phyloP scores from a whole-genome alignment of 108 stramenopile genomes.

The Licmophora abbreviata region DNA sequence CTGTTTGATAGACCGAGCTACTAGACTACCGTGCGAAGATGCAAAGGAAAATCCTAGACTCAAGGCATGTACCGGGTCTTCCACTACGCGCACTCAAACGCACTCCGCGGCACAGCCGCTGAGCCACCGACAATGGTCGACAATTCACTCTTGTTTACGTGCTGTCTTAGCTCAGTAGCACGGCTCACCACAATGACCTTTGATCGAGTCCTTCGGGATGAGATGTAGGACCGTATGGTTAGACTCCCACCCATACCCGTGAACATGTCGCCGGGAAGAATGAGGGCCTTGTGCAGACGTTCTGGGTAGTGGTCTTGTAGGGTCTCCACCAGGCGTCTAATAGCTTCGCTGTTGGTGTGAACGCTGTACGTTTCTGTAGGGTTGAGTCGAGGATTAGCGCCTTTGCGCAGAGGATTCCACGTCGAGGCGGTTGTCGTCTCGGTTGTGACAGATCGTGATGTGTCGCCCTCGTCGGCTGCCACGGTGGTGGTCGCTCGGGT shows the following conservation, averaged over 20 bases:
- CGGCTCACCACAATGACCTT: constrained; percentile 29
- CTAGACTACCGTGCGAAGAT: too few species aligned
- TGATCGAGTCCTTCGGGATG: constrained; percentile 13
- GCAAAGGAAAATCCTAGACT: too few species aligned
- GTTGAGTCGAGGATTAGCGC: constrained; percentile 31
- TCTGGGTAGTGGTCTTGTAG: constrained; percentile 56
- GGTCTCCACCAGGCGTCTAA: constrained; percentile 20
- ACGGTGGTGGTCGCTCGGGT: neutral
- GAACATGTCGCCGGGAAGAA: constrained; percentile 30
- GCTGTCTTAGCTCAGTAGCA: constrained; percentile 24
- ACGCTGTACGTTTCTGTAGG: constrained; percentile 27
- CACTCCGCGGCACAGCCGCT: neutral
- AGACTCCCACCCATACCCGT: constrained; percentile 9
- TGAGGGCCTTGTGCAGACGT: constrained; percentile 31
- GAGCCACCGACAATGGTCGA: constrained; percentile 36
- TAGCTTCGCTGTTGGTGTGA: constrained; percentile 42
- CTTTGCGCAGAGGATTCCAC: constrained; percentile 2
- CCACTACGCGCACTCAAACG: constrained; percentile 1
- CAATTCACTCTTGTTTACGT: constrained; percentile 30
- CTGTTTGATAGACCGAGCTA: too few species aligned
- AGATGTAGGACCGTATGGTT: constrained; percentile 12
- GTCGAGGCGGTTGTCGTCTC: neutral
- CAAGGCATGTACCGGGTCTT: too few species aligned
- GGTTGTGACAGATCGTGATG: neutral
- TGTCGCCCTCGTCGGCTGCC: constrained; percentile 5